phyloP scores from a whole-genome alignment of 441 rosid genomes.

The Viola pubescens region DNA sequence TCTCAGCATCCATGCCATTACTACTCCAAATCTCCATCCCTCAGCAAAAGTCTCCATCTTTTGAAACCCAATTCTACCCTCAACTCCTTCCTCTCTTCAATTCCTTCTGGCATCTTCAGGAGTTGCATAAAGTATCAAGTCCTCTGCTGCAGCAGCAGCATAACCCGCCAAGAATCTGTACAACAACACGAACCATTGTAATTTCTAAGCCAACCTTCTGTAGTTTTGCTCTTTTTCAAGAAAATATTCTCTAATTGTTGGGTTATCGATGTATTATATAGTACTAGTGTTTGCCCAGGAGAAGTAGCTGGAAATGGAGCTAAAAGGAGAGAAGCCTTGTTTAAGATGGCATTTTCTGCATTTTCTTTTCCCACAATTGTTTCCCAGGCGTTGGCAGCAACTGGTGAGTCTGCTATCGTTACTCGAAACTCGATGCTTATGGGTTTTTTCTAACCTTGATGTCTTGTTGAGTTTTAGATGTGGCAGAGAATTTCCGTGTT shows the following conservation, averaged over 20 bases:
- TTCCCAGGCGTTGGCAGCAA: slow-evolving; percentile 42
- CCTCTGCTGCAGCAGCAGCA: slow-evolving; percentile 20
- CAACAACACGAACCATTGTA: slow-evolving; percentile 15
- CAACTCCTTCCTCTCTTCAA: slow-evolving; percentile 7
- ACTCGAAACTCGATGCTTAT: neutral
- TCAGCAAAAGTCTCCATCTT: slow-evolving; percentile 17
- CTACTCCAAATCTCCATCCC: slow-evolving; percentile 16
- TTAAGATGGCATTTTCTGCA: slow-evolving; percentile 38
- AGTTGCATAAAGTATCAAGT: slow-evolving; percentile 18
- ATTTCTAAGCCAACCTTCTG: neutral
- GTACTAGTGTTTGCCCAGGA: slow-evolving; percentile 14
- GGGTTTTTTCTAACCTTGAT: neutral
- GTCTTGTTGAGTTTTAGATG: slow-evolving; percentile 19
- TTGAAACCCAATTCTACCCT: neutral
- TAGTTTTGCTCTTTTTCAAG: too few relatives aligned
- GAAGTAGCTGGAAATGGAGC: slow-evolving; percentile 16
- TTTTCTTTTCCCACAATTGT: slow-evolving; percentile 36
- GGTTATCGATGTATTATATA: neutral
- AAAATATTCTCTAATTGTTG: neutral
- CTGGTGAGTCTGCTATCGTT: slow-evolving; percentile 25
- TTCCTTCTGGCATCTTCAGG: slow-evolving; percentile 18
- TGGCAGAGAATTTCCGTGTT: slow-evolving; percentile 33
- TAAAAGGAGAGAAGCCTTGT: slow-evolving; percentile 51
- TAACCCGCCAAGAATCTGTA: slow-evolving; percentile 1
- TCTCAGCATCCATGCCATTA: slow-evolving; percentile 23